Percentiles rank a stretch among this genome's conserved stretches.
phyloP scores from a whole-genome alignment of 2,329 filamentous ascomycete species.

The Curvularia verruculosa region DNA sequence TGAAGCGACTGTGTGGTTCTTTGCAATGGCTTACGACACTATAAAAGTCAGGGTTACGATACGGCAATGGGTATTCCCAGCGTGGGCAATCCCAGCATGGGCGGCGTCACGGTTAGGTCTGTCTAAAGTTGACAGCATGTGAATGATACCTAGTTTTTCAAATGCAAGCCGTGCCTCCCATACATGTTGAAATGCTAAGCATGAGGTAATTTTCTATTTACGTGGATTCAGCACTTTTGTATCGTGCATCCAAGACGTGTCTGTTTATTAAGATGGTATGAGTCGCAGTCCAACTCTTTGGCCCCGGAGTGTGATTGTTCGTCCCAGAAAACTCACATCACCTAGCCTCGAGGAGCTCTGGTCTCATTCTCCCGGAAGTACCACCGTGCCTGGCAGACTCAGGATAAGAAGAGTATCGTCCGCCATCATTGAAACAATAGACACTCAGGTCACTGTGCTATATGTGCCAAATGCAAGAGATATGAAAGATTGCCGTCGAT shows the following conservation, averaged over 20 bases:
- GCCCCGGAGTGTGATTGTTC: not conserved
- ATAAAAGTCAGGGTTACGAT: constrained; percentile 42
- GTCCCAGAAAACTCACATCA: not conserved
- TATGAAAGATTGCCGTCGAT: not conserved
- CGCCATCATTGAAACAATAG: not conserved
- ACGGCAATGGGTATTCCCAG: constrained; percentile 41
- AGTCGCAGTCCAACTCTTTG: not conserved
- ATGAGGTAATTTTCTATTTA: not conserved
- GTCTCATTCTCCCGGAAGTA: not conserved
- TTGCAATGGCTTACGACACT: constrained; percentile 38
- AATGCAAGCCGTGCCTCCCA: constrained; percentile 42
- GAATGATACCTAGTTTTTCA: constrained; percentile 49
- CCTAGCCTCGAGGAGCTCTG: not conserved
- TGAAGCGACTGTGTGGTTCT: constrained; percentile 27
- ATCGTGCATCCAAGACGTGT: not conserved
- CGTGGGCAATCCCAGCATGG: constrained; percentile 45
- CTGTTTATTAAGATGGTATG: not conserved
- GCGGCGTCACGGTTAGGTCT: constrained; percentile 48
- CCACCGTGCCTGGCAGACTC: not conserved
- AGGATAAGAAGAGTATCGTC: not conserved
- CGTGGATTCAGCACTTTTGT: not conserved
- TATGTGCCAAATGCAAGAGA: not conserved
- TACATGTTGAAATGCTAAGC: not conserved
- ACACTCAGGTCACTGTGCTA: not conserved
- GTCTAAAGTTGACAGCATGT: constrained; percentile 41